Base-by-base conservation (phyloP, 805 yeast genomes). In the Candida hungchunana region DNA sequence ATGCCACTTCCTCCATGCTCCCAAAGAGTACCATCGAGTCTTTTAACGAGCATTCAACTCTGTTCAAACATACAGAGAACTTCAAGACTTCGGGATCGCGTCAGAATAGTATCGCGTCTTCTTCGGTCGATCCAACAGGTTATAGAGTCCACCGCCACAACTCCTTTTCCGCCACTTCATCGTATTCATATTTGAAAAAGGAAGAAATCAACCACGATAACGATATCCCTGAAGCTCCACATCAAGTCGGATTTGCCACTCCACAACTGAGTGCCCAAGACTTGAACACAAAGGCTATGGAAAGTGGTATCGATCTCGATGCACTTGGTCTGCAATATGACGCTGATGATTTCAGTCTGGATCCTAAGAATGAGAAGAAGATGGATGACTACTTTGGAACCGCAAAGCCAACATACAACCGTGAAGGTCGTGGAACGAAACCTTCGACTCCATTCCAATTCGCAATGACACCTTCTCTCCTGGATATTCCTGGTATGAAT, bases 191-290 rank as follows among this genome's bases (percentile, higher is more conserved):
- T 31, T 54, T 53, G 11, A 47, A 44, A 18, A 33, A 37, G 6
- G 30, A 31, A 17, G 31, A 41, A 18, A 28, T 29, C 19, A 34
- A 34, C 7, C 34, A 26, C 24, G 32, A 29, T 4, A 32, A 39
- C 20, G 43, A 42, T 5, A 29, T 46, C 12, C 56, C 58, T 4
- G 73, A 69, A 25, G 73, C 72, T 0, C 88, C 89, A 2, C 71
- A 70, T 29, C 87, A 82, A 50, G 88, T 82, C 18, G 84, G 80
- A 2, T 85, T 83, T 53, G 76, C 94, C 1, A 82, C 94, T 1
- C 96, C 95, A 3, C 95, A 86, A 56, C 51, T 77, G 29, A 51
- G 67, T 10, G 79, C 82, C 2, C 62, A 63, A 14, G 75, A 73
- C 23, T 45, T 69, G 16, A 57, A 60, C 35, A 25, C 52, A 47